Base-by-base conservation (phyloP, 2,329 filamentous ascomycete genomes). In the Cordyceps militaris region DNA sequence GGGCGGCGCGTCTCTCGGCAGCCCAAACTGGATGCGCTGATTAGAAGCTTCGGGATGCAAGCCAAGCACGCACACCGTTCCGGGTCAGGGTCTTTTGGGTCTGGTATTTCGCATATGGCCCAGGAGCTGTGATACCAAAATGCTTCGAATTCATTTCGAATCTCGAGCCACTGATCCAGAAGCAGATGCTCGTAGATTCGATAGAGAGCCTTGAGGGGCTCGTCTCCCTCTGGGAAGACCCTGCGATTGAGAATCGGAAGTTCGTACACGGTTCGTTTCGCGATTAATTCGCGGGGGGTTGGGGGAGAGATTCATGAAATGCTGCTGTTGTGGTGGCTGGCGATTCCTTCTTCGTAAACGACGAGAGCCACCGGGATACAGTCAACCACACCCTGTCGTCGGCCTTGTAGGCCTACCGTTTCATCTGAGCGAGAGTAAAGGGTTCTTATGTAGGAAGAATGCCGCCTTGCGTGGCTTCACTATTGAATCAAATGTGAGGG, bases 241-340 rank as follows among this genome's bases (percentile, higher is more conserved):
- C 52, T 52, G 34, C 60, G 60, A 24, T 60, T 57, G 4, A 62
- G 59, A 21, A 62, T 57, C 21, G 60, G 59, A 21, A 60, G 21
- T 55, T 63, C 62, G 55, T 61, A 61, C 21, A 57, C 36, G 4
- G 55, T 51, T 42, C 61, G 59, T 21, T 57, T 38, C 1, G 59
- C 54, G 16, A 63, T 47, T 13, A 59, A 42, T 26, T 58, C 57
- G 19, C 58, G 44, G 3, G 60, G 60, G 47, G 54, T 21, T 8
- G 58, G 60, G 60, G 60, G 30, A 47, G 55, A 50, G 54, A 80
- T 84, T 32, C 46, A 49, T 49, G 26, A 49, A 36, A 34, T 49
- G 28, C 28, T 21, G 46, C 46, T 49, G 46, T 49, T 49, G 46
- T 49, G 46, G 46, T 49, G 46, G 28, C 28, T 49, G 46, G n/a